Evolutionary conservation across 768 basidiomycete genomes (phyloP), one percentile per base, ranked within the genome.

Genomic region (Rhizopogon roseolus): DNA sequence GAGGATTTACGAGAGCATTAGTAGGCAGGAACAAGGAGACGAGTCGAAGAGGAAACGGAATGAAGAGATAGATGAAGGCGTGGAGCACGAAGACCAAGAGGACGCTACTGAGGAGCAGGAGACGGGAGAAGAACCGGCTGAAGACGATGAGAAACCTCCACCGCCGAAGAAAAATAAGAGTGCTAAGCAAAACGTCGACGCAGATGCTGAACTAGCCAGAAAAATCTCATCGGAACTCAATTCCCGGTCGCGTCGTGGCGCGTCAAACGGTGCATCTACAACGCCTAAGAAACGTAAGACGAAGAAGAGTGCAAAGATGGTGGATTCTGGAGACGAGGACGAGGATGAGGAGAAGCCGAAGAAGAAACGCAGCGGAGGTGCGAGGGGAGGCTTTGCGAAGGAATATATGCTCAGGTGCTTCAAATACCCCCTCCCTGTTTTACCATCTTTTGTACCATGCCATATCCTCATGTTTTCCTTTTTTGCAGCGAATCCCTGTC

Each of bases 361-460:
- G 68, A 74, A 74, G 64, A 79, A 83, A 60, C 76, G 76, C 14
- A 76, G 78, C 11, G 73, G 77, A 38, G 69, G 70, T 43, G 81
- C 84, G 22, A 81, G 79, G 64, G 88, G 87, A 14, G 90, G 89
- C 22, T 90, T 93, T 66, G 81, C 80, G 45, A 92, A 92, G 68
- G 86, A 88, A 62, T 90, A 84, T 64, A 65, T 67, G 14, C 72
- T 93, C 57, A 92, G 89, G 90, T 88, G 61, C 56, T 38, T 44
- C 39, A 42, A 28, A 19, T 10, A 38, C 22, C 48, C 22, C 22
- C 22, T 22, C 22, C 56, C 49, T 54, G n/a, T 40, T 46, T 22
- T 36, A 28, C 42, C 42, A 52, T 49, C 41, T 53, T 50, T 54
- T 22, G 19, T 36, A 34, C 17, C 19, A 32, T 48, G 46, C 46